Base-by-base conservation (phyloP, 352 stramenopile genomes). In the Phytophthora hybrid region DNA sequence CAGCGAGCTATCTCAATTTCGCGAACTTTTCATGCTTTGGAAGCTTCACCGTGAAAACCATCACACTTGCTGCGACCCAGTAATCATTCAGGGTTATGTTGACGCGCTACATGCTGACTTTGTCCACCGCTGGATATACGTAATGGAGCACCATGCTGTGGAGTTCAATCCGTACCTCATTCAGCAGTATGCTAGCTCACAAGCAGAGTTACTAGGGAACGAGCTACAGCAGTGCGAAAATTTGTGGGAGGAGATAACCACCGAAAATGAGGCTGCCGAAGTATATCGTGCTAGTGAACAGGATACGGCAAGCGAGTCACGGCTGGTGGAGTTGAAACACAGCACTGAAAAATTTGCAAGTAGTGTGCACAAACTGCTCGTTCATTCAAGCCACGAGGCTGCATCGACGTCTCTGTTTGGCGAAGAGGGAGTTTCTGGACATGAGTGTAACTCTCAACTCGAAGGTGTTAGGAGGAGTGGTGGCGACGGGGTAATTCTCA, bases 101-200 rank as follows among this genome's bases (percentile, higher is more conserved):
- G 46, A 76, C 13, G 10, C 37, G 32, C 64, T 81, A 4, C 83
- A 89, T 54, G 55, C 49, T 19, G 76, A 85, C 8, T 93, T 92
- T 41, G 46, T 83, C 19, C 69, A 39, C 11, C 81, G 85, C 5
- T 94, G 87, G 87, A 44, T 67, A 9, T 76, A 74, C 49, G 44
- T 82, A 11, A 68, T 91, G 29, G 59, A 82, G 0, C 73, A 83
- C 14, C 71, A 82, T 62, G 78, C 62, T 7, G 56, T 80, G 11
- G 86, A 93, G 34, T 93, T 95, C 63, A 95, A 95, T 54, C 85
- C 85, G 26, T 93, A 80, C 47, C 63, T 92, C 29, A 84, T 90
- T 63, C 82, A 92, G 39, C 80, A 88, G 34, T 34, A 93, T 59
- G 74, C 83, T 10, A 78, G 71, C 0, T 71, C 66, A 29, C 81